These are phyloP conservation scores for Vinca major DNA, from an alignment of 305 asterid species.

Conservation along the genomic window DNA sequence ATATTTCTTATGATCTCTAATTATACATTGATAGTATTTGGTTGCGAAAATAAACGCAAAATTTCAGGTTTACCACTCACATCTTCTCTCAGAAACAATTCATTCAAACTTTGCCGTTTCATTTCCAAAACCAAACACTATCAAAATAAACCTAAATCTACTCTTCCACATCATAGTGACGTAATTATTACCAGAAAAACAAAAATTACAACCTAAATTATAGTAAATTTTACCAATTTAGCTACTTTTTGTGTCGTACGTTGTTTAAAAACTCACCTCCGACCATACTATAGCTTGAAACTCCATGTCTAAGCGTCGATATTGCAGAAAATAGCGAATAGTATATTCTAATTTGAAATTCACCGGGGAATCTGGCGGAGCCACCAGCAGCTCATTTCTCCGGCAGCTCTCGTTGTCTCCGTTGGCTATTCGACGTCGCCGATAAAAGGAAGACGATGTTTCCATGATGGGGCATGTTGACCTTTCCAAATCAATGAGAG, in stretches of 20 bases:
- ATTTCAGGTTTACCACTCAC: no score
- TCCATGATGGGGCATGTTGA: no score
- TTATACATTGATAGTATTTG: neutral
- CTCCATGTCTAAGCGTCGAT: constrained; percentile 92
- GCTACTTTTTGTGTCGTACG: neutral
- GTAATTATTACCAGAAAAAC: neutral
- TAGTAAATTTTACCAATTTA: neutral
- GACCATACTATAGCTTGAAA: constrained; percentile 52
- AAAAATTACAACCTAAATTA: neutral
- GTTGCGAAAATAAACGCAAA: no score
- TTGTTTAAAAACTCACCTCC: neutral
- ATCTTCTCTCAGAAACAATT: neutral
- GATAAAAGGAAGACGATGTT: no score
- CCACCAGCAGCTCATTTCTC: no score
- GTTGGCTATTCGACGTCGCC: no score
- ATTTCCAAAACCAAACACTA: no score
- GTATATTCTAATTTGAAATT: constrained; percentile 27
- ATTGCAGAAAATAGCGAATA: constrained; percentile 79
- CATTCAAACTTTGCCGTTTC: neutral
- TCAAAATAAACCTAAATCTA: neutral
- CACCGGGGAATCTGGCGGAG: no score
- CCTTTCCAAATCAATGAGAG: no score
- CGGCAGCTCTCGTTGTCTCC: no score
- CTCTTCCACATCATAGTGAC: neutral
- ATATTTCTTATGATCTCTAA: neutral